Base-by-base conservation (phyloP, 305 asterid genomes). In the Caryopteris hybrid region DNA sequence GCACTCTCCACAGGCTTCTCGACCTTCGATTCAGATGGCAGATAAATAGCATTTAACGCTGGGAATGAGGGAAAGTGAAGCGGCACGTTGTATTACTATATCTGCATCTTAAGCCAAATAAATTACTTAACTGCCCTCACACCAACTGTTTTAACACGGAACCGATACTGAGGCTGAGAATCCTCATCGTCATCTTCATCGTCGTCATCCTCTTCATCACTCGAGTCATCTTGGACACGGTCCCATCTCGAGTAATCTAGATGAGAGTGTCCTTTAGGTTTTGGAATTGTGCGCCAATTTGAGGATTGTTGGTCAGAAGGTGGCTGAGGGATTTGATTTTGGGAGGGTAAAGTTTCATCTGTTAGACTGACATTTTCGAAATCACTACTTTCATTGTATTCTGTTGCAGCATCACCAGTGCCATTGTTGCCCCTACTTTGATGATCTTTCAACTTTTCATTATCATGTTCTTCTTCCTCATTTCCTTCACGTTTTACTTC, bases 241-340 rank as follows among this genome's bases (percentile, higher is more conserved):
- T 93, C 97, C 99, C 99, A 93, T 68, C 92, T 85, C 4, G 99
- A 93, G 83, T 93, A 93, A 76, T 88, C 99, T 64, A 90, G 97
- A 70, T 85, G 82, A 47, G 98, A 86, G 70, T 92, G 97, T 34
- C 99, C 97, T 80, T 88, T 93, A 5, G 95, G 97, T 78, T 93
- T 89, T 4, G 95, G 91, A 46, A 89, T 80, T 43, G 86, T 80
- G 72, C 83, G 83, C 97, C 97, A 92, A 38, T 88, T 77, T 8
- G 81, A 66, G 41, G 90, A 66, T 54, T 80, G 78, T 45, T 77
- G 78, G 65, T 72, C 82, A 46, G 82, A 38, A 54, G 66, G 54
- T 60, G 74, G 75, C 39, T 66, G 84, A 12, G 43, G 39, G 62
- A 51, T 73, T 53, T 69, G 74, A 61, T 48, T 58, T 59, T 74